Evolutionary conservation across 306 rosid genomes (phyloP).

Genomic region (Lablab purpureus): DNA sequence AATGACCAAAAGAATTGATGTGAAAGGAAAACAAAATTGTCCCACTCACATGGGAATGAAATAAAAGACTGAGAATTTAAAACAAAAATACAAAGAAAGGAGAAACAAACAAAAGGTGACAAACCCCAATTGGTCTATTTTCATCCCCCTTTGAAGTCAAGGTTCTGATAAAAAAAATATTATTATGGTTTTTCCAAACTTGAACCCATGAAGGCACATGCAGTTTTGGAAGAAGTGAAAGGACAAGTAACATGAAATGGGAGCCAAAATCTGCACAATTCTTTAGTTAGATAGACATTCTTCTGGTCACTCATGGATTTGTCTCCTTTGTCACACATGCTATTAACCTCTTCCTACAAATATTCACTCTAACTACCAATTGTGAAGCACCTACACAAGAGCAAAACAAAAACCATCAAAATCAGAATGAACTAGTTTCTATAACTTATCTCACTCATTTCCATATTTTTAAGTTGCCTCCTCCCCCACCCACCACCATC

Average conservation of each 20-base stretch:
- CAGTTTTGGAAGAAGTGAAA: conserved; percentile 6
- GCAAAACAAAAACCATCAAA: too few species aligned
- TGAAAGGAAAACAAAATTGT: background rate
- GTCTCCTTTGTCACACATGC: background rate
- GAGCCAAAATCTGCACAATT: conserved; percentile 28
- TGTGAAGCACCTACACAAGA: too few species aligned
- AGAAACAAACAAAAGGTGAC: conserved; percentile 21
- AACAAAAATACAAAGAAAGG: background rate
- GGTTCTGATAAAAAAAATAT: too few species aligned
- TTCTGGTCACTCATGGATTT: conserved; percentile 19
- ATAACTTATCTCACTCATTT: too few species aligned
- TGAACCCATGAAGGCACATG: conserved; percentile 30
- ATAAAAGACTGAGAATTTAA: background rate
- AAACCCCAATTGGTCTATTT: background rate
- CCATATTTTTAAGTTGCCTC: too few species aligned
- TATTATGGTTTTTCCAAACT: background rate
- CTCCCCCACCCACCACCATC: too few species aligned
- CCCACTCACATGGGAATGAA: conserved; percentile 32
- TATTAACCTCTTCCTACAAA: background rate
- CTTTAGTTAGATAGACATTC: conserved; percentile 18
- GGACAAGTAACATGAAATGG: conserved; percentile 57
- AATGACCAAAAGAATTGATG: background rate
- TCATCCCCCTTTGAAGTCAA: background rate
- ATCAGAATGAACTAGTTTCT: too few species aligned
- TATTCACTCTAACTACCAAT: background rate